Base-by-base conservation (phyloP, 2,329 filamentous ascomycete species). In the Diaporthe amygdali region DNA sequence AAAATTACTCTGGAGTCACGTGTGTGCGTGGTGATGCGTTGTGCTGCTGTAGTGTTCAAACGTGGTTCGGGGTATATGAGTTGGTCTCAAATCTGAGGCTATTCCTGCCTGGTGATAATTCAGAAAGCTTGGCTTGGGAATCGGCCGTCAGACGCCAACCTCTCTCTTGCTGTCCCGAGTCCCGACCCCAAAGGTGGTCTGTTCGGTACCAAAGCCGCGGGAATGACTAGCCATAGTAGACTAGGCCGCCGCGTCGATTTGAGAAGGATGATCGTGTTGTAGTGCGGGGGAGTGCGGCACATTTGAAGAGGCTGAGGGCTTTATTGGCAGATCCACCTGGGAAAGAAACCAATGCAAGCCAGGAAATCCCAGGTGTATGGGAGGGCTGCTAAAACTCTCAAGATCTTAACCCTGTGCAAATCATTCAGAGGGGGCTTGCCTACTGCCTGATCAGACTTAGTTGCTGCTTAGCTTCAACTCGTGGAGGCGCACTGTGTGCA, bases 11-110 rank as follows among this genome's bases (percentile, higher is more conserved):
- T 30, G 59, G 37, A 63, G 67, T 72, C 71, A 72, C 71, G 71
- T 72, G 71, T 64, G 59, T 41, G 27, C 46, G 55, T 34, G 59
- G 44, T 51, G 52, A 66, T 72, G 71, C 71, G 68, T 72, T 68
- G 68, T 52, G 52, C 52, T 52, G 30, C 67, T 72, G 71, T 69
- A 49, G 71, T 69, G 61, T 41, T 63, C 46, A 72, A 52, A 56
- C 37, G 30, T 66, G 67, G 66, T 51, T 41, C 67, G 59, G 67
- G 54, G 17, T 71, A 30, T 66, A 39, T 64, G 41, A 22, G 59
- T 64, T 49, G 54, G 46, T 52, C 69, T 72, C 49, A 56, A 47
- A 52, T 49, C 44, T 70, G 54, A 71, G 69, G 54, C 54, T 51
- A 71, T 68, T 69, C 54, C 44, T 44, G 52, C 63, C 61, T 51